Conservation (phyloP, 2,329 filamentous ascomycete species). For the Cordyceps cateniannulata region DNA sequence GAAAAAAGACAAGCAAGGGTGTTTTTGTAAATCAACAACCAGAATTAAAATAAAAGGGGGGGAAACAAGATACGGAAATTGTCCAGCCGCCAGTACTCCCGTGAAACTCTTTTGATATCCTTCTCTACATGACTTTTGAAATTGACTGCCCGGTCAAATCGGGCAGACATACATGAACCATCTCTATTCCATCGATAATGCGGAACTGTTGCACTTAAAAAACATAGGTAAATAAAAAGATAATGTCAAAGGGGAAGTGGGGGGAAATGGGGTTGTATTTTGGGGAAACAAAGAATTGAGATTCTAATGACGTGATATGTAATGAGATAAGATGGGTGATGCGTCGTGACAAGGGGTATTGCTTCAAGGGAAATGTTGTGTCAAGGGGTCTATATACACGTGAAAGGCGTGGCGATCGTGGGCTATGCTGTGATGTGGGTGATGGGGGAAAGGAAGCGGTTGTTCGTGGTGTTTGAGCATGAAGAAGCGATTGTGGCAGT, state of each 20-base stretch:
- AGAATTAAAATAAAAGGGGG: constrained; percentile 7
- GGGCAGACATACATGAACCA: constrained; percentile 31
- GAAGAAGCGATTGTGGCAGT: not conserved
- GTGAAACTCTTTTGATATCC: constrained; percentile 16
- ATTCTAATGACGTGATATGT: constrained; percentile 15
- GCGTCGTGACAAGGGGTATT: constrained; percentile 31
- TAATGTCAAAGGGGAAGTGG: constrained; percentile 7
- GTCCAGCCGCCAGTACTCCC: constrained; percentile 32
- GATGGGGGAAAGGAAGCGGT: constrained; percentile 1
- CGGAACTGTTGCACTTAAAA: constrained; percentile 6
- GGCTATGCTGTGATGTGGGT: constrained; percentile 18
- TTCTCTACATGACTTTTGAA: constrained; percentile 36
- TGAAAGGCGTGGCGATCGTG: constrained; percentile 32
- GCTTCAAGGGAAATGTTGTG: constrained; percentile 26
- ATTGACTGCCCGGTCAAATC: constrained; percentile 22
- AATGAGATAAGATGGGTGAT: constrained; percentile 22
- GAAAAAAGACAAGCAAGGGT: constrained; percentile 11
- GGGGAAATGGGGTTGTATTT: constrained; percentile 7
- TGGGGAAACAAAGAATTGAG: constrained; percentile 7
- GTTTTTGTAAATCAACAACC: constrained; percentile 10
- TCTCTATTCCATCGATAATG: constrained; percentile 30
- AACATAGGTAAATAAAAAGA: constrained; percentile 7
- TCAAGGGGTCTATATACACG: constrained; percentile 34
- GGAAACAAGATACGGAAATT: constrained; percentile 5
- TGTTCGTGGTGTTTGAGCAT: constrained; percentile 5